These are phyloP conservation scores for Coniochaeta sp. DNA, from an alignment of 2,329 filamentous ascomycete genomes.

Conservation along the genomic window DNA sequence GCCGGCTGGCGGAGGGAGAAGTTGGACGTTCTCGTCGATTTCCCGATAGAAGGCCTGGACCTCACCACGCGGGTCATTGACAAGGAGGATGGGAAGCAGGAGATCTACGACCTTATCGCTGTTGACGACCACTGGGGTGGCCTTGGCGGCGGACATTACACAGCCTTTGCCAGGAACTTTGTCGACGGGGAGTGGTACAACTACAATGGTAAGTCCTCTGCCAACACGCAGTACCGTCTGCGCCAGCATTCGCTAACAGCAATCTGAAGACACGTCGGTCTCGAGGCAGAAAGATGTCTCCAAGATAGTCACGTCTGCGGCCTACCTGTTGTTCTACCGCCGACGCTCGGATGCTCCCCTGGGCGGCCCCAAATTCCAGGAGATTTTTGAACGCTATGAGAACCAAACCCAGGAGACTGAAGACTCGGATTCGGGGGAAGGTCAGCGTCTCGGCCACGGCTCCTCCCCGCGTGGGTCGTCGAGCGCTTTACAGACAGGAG, in stretches of 20 bases:
- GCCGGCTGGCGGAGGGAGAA: constrained; percentile 80
- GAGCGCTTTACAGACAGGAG: constrained; percentile 69
- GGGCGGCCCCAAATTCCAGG: constrained; percentile 68
- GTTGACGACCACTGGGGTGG: constrained; percentile 96
- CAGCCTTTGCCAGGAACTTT: constrained; percentile 89
- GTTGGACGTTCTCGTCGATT: constrained; percentile 84
- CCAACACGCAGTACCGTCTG: background rate
- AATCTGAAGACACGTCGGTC: constrained; percentile 68
- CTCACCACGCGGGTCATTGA: constrained; percentile 72
- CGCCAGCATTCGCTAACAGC: constrained; percentile 28
- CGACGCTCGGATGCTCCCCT: constrained; percentile 71
- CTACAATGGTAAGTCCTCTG: constrained; percentile 70
- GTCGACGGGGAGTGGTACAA: constrained; percentile 87
- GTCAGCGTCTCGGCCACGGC: constrained; percentile 72
- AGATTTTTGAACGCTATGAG: constrained; percentile 59
- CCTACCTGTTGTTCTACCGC: constrained; percentile 94
- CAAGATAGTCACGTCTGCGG: constrained; percentile 63
- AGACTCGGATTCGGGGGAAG: constrained; percentile 61
- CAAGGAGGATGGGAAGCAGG: constrained; percentile 70
- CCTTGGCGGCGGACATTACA: constrained; percentile 92
- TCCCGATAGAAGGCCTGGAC: constrained; percentile 82
- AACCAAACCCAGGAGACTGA: constrained; percentile 43
- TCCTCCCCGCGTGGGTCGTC: constrained; percentile 86
- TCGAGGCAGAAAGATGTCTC: constrained; percentile 51
- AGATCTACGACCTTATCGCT: constrained; percentile 88